phyloP scores from a whole-genome alignment of 139 green algal species.

The Desmodesmus armatus region DNA sequence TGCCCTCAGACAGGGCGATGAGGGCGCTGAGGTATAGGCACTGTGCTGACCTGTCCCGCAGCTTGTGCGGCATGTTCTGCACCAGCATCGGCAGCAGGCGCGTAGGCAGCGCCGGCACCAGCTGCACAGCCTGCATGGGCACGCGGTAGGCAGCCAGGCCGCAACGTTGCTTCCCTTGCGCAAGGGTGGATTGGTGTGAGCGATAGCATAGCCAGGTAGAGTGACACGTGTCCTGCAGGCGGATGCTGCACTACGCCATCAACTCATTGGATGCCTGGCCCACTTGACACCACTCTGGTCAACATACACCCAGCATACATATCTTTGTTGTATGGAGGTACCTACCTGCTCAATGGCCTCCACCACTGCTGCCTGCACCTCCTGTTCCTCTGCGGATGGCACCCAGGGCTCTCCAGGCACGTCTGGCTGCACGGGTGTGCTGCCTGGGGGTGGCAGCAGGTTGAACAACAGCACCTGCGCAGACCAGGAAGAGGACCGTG shows the following conservation, averaged over 20 bases:
- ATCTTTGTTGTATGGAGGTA: too few species aligned
- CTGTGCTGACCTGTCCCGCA: slow-evolving; percentile 69
- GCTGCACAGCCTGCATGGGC: slow-evolving; percentile 63
- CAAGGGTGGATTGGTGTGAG: too few species aligned
- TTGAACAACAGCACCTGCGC: slow-evolving; percentile 34
- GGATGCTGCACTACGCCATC: too few species aligned
- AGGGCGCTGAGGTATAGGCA: slow-evolving; percentile 82
- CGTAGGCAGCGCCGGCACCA: slow-evolving; percentile 76
- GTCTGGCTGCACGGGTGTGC: neutral
- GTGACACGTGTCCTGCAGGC: too few species aligned
- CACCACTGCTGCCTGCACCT: slow-evolving; percentile 35
- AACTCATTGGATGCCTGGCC: too few species aligned
- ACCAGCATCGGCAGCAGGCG: slow-evolving; percentile 70
- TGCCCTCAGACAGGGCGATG: slow-evolving; percentile 68
- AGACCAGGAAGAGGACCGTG: neutral
- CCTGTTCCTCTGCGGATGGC: neutral
- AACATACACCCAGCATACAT: too few species aligned
- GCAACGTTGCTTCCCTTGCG: neutral
- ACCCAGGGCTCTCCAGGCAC: neutral
- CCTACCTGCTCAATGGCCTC: slow-evolving; percentile 41
- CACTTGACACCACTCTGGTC: too few species aligned
- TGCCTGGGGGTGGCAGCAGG: slow-evolving; percentile 41
- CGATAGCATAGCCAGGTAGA: too few species aligned
- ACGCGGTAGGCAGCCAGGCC: neutral
- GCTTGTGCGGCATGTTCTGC: slow-evolving; percentile 76